These are phyloP conservation scores for Vanrija sp. DNA, from an alignment of 1,284 basidiomycete species.

Conservation along the genomic window DNA sequence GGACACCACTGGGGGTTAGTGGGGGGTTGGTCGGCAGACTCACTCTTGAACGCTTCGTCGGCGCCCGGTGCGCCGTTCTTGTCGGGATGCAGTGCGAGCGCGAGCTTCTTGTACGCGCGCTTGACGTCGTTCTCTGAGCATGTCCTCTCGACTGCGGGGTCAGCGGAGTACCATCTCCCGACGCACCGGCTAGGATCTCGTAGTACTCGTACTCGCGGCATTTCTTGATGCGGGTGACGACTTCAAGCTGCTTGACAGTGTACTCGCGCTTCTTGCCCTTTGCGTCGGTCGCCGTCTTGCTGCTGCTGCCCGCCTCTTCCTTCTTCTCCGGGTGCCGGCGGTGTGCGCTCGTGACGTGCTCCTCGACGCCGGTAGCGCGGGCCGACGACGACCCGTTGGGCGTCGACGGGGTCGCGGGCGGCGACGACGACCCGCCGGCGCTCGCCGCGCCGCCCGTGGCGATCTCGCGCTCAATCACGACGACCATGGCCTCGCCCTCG, in stretches of 20 bases:
- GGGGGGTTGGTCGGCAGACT: slow-evolving; percentile 42
- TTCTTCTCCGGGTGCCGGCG: slow-evolving; percentile 16
- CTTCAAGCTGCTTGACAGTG: slow-evolving; percentile 74
- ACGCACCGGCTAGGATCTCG: slow-evolving; percentile 67
- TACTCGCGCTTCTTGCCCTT: slow-evolving; percentile 66
- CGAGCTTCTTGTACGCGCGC: slow-evolving; percentile 97
- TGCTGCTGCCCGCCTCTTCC: background rate
- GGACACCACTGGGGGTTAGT: slow-evolving; percentile 71
- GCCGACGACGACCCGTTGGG: slow-evolving; percentile 4
- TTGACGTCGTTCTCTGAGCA: slow-evolving; percentile 90
- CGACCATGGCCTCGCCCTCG: slow-evolving; percentile 59
- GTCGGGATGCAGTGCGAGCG: slow-evolving; percentile 89
- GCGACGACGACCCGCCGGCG: slow-evolving; percentile 4
- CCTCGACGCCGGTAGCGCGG: slow-evolving; percentile 45
- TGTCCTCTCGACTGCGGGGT: slow-evolving; percentile 61
- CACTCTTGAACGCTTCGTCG: slow-evolving; percentile 98
- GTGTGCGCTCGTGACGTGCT: slow-evolving; percentile 44
- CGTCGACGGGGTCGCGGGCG: slow-evolving; percentile 4
- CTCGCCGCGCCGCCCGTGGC: slow-evolving; percentile 18
- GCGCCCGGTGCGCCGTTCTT: slow-evolving; percentile 97
- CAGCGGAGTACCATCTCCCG: background rate
- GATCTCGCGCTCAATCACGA: slow-evolving; percentile 47
- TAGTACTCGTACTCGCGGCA: slow-evolving; percentile 93
- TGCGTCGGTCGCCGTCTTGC: slow-evolving; percentile 2
- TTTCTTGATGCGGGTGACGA: slow-evolving; percentile 79